A percentile compares a stretch with the other conserved stretches of the same genome.
Evolutionary conservation across 345 rosid species (phyloP).

Genomic region (Euphorbia peplus): DNA sequence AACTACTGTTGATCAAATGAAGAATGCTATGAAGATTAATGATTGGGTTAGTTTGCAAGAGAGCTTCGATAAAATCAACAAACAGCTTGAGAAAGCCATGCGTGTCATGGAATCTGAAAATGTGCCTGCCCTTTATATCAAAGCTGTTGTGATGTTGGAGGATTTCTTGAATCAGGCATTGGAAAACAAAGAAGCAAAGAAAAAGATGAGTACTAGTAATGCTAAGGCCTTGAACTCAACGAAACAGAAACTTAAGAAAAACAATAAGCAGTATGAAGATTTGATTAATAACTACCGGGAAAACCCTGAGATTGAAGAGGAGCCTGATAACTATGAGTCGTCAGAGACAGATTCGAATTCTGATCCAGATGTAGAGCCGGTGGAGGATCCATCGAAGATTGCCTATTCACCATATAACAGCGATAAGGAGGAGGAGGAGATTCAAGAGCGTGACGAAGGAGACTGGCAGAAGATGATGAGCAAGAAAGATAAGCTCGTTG

Average conservation of each 20-base stretch:
- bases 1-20: conserved; percentile 69
- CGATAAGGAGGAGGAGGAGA: conserved; percentile 26
- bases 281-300: conserved; percentile 67
- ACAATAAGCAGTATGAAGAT: conserved; percentile 80
- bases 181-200: conserved; percentile 93
- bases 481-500: conserved; percentile 76
- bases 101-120: conserved; percentile 70
- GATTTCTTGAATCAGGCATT: conserved; percentile 74
- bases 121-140: conserved; percentile 64
- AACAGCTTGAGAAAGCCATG: conserved; percentile 95
- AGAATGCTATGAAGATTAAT: conserved; percentile 92
- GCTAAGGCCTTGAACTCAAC: conserved; percentile 92
- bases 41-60: conserved; percentile 93
- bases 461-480: conserved; percentile 78
- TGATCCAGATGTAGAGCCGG: conserved; percentile 44
- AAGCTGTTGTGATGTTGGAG: conserved; percentile 83
- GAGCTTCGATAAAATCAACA: conserved; percentile 82
- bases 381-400: conserved; percentile 29
- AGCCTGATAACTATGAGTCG: conserved; percentile 45
- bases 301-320: conserved; percentile 74
- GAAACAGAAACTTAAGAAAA: conserved; percentile 91
- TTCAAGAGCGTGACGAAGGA: conserved; percentile 29
- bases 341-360: conserved; percentile 45
- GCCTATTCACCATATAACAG: conserved; percentile 4
- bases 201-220: conserved; percentile 95